Evolutionary conservation across 345 rosid genomes (phyloP).

Genomic region (Syzygium aqueum): DNA sequence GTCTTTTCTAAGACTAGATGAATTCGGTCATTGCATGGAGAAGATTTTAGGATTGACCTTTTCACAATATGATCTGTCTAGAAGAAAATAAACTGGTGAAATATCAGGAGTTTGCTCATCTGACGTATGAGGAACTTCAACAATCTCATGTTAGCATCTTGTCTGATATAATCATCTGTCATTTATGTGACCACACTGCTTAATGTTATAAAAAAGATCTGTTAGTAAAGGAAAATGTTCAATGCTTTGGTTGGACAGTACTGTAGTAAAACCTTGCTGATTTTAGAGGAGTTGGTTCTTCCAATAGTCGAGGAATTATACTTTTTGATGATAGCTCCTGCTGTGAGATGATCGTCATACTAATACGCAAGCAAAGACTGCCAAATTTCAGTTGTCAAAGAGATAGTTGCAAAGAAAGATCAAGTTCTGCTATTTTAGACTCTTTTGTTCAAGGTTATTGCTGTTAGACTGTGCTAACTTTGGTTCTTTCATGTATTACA

Average conservation of each 20-base stretch:
- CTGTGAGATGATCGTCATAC: neutral
- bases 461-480: neutral
- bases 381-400: neutral
- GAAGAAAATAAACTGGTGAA: neutral
- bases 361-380: neutral
- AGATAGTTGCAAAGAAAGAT: neutral
- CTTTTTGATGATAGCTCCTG: neutral
- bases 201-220: no score
- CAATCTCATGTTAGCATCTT: neutral
- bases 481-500: neutral
- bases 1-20: neutral
- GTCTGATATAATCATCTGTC: neutral
- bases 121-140: neutral
- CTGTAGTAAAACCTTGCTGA: neutral
- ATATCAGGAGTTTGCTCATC: neutral
- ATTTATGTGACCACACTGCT: neutral
- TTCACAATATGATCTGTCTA: neutral
- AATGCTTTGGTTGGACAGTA: neutral
- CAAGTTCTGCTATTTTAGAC: neutral
- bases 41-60: neutral
- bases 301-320: neutral
- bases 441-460: neutral
- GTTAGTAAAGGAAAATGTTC: neutral
- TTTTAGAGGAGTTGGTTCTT: neutral
- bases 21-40: neutral